phyloP scores from a whole-genome alignment of 441 rosid genomes.

The Pelargonium fulgidum region DNA sequence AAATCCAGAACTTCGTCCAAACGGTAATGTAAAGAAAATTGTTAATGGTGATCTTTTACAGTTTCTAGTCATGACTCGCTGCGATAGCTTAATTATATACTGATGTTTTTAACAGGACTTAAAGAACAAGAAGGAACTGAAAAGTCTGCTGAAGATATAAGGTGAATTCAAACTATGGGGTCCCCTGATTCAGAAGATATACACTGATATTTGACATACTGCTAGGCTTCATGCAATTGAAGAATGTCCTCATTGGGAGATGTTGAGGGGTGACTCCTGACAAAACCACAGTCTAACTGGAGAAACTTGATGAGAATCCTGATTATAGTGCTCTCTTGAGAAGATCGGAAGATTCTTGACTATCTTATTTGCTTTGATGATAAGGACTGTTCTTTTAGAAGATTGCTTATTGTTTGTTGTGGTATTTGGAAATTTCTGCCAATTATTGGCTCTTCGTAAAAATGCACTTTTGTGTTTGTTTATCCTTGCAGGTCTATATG shows the following conservation, averaged over 20 bases:
- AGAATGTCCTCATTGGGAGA: slow-evolving; percentile 11
- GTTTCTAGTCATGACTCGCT: slow-evolving; percentile 13
- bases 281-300: slow-evolving; percentile 1
- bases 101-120: slow-evolving; percentile 25
- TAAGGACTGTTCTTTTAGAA: slow-evolving; percentile 29
- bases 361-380: slow-evolving; percentile 10
- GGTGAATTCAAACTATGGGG: slow-evolving; percentile 20
- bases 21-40: slow-evolving; percentile 23
- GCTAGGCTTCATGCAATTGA: slow-evolving; percentile 11
- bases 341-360: slow-evolving; percentile 22
- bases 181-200: slow-evolving; percentile 11
- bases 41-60: slow-evolving; percentile 6
- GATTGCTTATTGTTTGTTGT: slow-evolving; percentile 35
- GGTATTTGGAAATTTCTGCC: slow-evolving; percentile 35
- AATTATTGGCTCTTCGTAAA: slow-evolving; percentile 41
- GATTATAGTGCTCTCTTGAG: slow-evolving; percentile 11
- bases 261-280: neutral
- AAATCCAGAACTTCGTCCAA: slow-evolving; percentile 16
- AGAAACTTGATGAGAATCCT: slow-evolving; percentile 17
- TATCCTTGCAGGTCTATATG: slow-evolving; percentile 64
- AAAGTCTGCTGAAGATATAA: slow-evolving; percentile 13
- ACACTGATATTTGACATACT: slow-evolving; percentile 10
- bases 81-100: slow-evolving; percentile 9
- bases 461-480: slow-evolving; percentile 38
- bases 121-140: slow-evolving; percentile 21